A percentile compares a stretch with the other conserved stretches of the same genome.
These are phyloP conservation scores for Boletus coffeatus DNA, from an alignment of 1,284 basidiomycete species.

Conservation along the genomic window DNA sequence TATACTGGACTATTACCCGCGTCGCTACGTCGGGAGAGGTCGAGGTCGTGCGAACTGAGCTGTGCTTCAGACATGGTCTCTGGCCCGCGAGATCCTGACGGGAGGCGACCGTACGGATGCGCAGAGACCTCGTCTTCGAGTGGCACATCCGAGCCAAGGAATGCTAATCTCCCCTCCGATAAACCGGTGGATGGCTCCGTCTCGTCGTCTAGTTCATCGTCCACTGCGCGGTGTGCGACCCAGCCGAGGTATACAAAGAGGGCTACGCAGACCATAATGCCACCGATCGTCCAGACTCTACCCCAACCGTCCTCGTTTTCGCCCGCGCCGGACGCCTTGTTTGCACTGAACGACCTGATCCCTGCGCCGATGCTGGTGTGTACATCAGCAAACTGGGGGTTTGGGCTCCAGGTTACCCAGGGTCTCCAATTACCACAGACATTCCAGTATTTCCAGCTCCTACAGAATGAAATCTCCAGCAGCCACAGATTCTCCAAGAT, in stretches of 20 bases:
- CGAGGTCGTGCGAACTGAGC: conserved; percentile 15
- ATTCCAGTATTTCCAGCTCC: no score
- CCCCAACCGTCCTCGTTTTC: conserved; percentile 42
- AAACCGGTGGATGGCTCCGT: conserved; percentile 33
- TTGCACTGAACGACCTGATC: conserved; percentile 67
- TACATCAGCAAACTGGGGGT: not conserved
- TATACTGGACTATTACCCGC: conserved; percentile 13
- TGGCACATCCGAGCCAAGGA: conserved; percentile 25
- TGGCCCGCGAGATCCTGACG: conserved; percentile 18
- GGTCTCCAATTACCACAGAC: no score
- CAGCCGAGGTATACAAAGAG: conserved; percentile 77
- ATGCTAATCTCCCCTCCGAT: conserved; percentile 43
- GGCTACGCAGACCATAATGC: conserved; percentile 66
- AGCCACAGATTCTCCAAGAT: no score
- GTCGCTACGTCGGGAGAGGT: conserved; percentile 17
- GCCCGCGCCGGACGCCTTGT: conserved; percentile 40
- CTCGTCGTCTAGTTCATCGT: conserved; percentile 66
- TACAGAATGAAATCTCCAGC: no score
- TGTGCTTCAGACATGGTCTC: conserved; percentile 27
- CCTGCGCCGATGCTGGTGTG: conserved; percentile 80
- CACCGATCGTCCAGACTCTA: conserved; percentile 59
- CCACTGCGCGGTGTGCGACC: conserved; percentile 76
- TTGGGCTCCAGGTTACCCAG: no score
- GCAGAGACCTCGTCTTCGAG: conserved; percentile 20
- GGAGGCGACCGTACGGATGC: conserved; percentile 19